These are phyloP conservation scores for Penicillium vulpinum DNA, from an alignment of 2,329 filamentous ascomycete species.

Conservation along the genomic window DNA sequence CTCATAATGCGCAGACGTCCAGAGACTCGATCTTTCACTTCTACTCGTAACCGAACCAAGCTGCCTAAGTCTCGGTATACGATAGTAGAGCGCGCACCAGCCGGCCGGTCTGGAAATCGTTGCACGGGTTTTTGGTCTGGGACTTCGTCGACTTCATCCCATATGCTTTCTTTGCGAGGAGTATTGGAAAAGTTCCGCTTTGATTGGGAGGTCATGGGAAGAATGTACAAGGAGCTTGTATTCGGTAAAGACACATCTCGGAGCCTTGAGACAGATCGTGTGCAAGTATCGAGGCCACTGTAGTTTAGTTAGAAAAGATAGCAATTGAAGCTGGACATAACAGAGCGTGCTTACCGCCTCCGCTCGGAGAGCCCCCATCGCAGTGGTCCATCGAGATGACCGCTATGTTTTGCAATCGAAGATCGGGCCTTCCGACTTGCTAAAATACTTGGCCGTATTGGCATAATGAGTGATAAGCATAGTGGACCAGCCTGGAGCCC, in stretches of 20 bases:
- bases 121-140: neutral
- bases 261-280: neutral
- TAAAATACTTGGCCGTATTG: conserved; percentile 18
- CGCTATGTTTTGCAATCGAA: conserved; percentile 5
- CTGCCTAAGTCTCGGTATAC: conserved; percentile 2
- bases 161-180: neutral
- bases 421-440: conserved; percentile 21
- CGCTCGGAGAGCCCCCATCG: neutral
- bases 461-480: conserved; percentile 27
- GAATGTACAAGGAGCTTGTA: neutral
- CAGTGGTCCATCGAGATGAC: neutral
- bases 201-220: neutral
- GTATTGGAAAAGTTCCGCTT: neutral
- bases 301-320: neutral
- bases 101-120: neutral
- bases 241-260: neutral
- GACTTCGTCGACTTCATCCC: conserved; percentile 7
- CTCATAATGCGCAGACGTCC: neutral
- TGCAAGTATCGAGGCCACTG: neutral
- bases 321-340: neutral
- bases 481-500: conserved; percentile 6
- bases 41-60: conserved; percentile 1
- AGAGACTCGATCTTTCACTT: neutral
- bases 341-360: conserved; percentile 1
- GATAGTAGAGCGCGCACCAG: neutral